Evolutionary conservation across 202 grass and related monocot genomes (phyloP).

Genomic region (Digitaria exilis): DNA sequence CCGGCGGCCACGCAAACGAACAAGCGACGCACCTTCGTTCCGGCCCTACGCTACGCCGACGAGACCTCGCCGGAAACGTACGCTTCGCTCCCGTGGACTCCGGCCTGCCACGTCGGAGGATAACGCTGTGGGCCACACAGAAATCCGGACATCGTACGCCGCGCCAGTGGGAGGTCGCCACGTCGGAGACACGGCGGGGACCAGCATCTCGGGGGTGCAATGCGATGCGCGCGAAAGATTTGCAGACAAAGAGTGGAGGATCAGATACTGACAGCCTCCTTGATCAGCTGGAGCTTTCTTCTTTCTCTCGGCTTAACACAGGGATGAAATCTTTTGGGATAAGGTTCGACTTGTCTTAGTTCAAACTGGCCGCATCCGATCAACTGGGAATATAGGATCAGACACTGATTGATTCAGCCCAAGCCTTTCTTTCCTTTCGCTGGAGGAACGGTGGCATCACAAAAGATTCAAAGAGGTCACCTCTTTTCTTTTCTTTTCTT

Average conservation of each 20-base stretch:
- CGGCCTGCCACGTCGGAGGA: constrained; percentile 30
- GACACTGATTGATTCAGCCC: background rate
- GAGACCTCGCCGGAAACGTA: background rate
- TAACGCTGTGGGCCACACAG: background rate
- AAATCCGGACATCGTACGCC: background rate
- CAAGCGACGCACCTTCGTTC: background rate
- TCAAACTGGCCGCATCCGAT: no score
- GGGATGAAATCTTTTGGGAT: no score
- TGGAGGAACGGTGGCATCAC: background rate
- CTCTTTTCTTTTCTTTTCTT: background rate
- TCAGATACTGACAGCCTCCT: background rate
- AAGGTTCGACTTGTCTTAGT: no score
- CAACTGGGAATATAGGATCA: background rate
- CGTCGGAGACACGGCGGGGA: constrained; percentile 8
- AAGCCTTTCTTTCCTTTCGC: background rate
- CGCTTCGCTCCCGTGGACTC: background rate
- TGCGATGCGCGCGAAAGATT: background rate
- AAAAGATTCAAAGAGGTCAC: background rate
- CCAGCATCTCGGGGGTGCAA: background rate
- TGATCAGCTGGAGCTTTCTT: background rate
- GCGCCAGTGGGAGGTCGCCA: background rate
- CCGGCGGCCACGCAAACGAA: background rate
- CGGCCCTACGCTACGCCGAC: background rate
- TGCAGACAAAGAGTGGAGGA: background rate
- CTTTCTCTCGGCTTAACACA: background rate